Evolutionary conservation across 495 filamentous ascomycete genomes (phyloP).

Genomic region (Aspergillus wentii): DNA sequence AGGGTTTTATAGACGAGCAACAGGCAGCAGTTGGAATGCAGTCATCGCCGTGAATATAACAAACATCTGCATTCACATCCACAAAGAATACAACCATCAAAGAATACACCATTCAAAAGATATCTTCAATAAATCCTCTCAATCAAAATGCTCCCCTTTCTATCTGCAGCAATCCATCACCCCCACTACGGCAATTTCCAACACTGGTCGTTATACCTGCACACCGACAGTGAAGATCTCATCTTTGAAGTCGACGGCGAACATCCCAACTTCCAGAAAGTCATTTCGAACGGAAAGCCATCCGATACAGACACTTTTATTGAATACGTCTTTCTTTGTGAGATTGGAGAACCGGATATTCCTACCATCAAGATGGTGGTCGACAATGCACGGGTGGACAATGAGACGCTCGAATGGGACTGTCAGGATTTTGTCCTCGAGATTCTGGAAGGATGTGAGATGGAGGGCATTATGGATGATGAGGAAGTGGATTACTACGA

Average conservation of each 20-base stretch:
- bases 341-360: slow-evolving; percentile 9
- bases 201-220: slow-evolving; percentile 15
- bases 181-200: slow-evolving; percentile 16
- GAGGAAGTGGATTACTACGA: slow-evolving; percentile 15
- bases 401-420: slow-evolving; percentile 21
- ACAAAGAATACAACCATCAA: no score
- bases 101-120: no score
- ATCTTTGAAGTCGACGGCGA: slow-evolving; percentile 18
- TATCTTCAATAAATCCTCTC: no score
- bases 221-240: slow-evolving; percentile 7
- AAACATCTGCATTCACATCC: no score
- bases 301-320: slow-evolving; percentile 7
- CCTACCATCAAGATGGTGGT: slow-evolving; percentile 9
- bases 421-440: slow-evolving; percentile 26
- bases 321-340: slow-evolving; percentile 5
- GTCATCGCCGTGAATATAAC: no score
- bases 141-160: no score
- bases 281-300: slow-evolving; percentile 1
- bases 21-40: no score
- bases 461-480: slow-evolving; percentile 14
- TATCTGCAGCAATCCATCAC: slow-evolving; percentile 13
- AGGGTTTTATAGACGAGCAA: no score
- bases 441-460: slow-evolving; percentile 14
- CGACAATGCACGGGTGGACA: slow-evolving; percentile 10
- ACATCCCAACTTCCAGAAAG: slow-evolving; percentile 12